Evolutionary conservation across 2,329 filamentous ascomycete genomes (phyloP).

Genomic region (Orbilia brochopaga): DNA sequence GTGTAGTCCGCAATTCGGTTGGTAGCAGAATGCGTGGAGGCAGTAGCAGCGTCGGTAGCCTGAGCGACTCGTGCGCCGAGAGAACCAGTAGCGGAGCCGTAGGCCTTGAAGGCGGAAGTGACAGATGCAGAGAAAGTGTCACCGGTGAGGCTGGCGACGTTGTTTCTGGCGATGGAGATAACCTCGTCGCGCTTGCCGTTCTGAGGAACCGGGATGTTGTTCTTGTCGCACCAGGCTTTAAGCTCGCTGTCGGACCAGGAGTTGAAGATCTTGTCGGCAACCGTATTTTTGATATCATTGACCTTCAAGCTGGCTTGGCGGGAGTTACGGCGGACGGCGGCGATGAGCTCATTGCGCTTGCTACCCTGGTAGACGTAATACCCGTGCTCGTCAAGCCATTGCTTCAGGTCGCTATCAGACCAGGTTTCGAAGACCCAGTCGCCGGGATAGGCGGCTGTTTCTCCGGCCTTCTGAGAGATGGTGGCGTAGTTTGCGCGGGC

Average conservation of each 20-base stretch:
- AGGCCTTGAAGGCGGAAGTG: slow-evolving; percentile 56
- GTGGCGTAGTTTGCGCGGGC: slow-evolving; percentile 81
- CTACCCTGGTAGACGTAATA: slow-evolving; percentile 83
- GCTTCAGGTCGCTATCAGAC: slow-evolving; percentile 64
- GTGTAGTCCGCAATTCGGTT: slow-evolving; percentile 63
- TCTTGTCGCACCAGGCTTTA: slow-evolving; percentile 92
- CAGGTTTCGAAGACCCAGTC: slow-evolving; percentile 85
- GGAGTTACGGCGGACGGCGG: slow-evolving; percentile 87
- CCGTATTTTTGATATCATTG: slow-evolving; percentile 72
- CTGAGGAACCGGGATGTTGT: slow-evolving; percentile 86
- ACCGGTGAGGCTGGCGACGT: slow-evolving; percentile 74
- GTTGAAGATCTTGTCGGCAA: slow-evolving; percentile 84
- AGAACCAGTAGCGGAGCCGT: slow-evolving; percentile 58
- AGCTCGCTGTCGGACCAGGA: slow-evolving; percentile 88
- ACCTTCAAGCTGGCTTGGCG: slow-evolving; percentile 75
- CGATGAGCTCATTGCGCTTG: slow-evolving; percentile 84
- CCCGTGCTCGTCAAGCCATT: slow-evolving; percentile 88
- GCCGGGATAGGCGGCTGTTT: slow-evolving; percentile 84
- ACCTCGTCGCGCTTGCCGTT: slow-evolving; percentile 90
- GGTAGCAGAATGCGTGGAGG: slow-evolving; percentile 58
- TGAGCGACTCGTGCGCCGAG: slow-evolving; percentile 55
- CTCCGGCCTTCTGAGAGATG: slow-evolving; percentile 74
- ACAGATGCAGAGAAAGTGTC: slow-evolving; percentile 65
- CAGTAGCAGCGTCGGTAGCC: slow-evolving; percentile 50
- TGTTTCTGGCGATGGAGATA: slow-evolving; percentile 84